Evolutionary conservation across 2,329 filamentous ascomycete species (phyloP).

Genomic region (Beauveria bassiana): DNA sequence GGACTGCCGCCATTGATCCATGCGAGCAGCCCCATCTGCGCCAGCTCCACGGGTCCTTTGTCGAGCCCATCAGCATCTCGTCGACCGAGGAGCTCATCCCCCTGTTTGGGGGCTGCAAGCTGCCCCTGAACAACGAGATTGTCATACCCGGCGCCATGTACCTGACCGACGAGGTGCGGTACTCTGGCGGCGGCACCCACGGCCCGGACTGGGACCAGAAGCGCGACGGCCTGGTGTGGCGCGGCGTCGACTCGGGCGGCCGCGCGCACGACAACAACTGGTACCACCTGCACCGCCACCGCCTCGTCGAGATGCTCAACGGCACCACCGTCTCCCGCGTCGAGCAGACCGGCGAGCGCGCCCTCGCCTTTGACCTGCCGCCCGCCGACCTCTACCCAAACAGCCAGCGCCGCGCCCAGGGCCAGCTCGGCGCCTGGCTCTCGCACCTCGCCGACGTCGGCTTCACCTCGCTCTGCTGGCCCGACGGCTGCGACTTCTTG

Average conservation of each 20-base stretch:
- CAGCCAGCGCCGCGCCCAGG: slow-evolving; percentile 26
- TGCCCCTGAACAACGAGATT: slow-evolving; percentile 56
- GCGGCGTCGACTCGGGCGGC: slow-evolving; percentile 57
- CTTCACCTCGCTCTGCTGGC: slow-evolving; percentile 35
- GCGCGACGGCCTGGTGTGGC: slow-evolving; percentile 50
- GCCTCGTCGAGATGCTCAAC: slow-evolving; percentile 63
- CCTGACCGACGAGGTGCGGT: slow-evolving; percentile 48
- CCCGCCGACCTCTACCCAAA: slow-evolving; percentile 35
- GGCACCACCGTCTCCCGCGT: slow-evolving; percentile 45
- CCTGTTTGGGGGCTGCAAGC: slow-evolving; percentile 55
- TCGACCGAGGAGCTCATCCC: slow-evolving; percentile 49
- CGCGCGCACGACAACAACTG: slow-evolving; percentile 47
- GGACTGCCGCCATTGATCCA: slow-evolving; percentile 49
- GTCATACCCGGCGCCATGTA: slow-evolving; percentile 60
- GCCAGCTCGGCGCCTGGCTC: slow-evolving; percentile 34
- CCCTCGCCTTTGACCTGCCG: slow-evolving; percentile 44
- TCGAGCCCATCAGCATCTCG: slow-evolving; percentile 43
- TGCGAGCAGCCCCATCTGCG: slow-evolving; percentile 49
- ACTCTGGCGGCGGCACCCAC: slow-evolving; percentile 46
- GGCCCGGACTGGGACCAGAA: slow-evolving; percentile 54
- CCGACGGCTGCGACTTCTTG: slow-evolving; percentile 32
- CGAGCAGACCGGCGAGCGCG: slow-evolving; percentile 32
- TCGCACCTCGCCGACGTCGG: slow-evolving; percentile 32
- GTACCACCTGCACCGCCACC: slow-evolving; percentile 63
- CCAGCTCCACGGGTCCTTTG: slow-evolving; percentile 48